Evolutionary conservation across 2,329 filamentous ascomycete species (phyloP).

Genomic region (Ceratocystis variospora): DNA sequence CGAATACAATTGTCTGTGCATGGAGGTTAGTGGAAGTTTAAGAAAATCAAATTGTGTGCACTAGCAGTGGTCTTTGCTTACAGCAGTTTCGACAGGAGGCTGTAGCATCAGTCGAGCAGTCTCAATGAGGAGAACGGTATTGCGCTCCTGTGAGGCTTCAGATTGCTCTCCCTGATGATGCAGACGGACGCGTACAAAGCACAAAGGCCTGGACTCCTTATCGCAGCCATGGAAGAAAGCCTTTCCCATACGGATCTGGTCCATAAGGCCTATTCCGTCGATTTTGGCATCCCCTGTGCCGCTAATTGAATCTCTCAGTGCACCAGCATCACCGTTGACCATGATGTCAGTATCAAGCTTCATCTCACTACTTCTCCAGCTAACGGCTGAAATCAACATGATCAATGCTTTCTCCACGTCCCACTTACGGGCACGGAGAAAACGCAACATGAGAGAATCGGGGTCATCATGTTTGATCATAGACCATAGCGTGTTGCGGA

Average conservation of each 20-base stretch:
- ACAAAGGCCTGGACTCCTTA: slow-evolving; percentile 72
- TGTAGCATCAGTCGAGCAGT: slow-evolving; percentile 72
- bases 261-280: slow-evolving; percentile 60
- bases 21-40: slow-evolving; percentile 20
- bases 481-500: slow-evolving; percentile 72
- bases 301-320: slow-evolving; percentile 41
- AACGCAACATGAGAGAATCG: slow-evolving; percentile 68
- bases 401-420: slow-evolving; percentile 83
- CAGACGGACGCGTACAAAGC: slow-evolving; percentile 67
- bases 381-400: slow-evolving; percentile 89
- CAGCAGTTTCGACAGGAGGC: slow-evolving; percentile 77
- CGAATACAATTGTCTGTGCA: slow-evolving; percentile 71
- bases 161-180: slow-evolving; percentile 73
- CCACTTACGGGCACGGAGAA: slow-evolving; percentile 86
- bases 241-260: slow-evolving; percentile 79
- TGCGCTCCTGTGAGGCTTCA: slow-evolving; percentile 69
- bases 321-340: slow-evolving; percentile 53
- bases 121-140: slow-evolving; percentile 89
- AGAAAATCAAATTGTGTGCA: neutral
- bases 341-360: slow-evolving; percentile 84
- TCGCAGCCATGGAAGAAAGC: slow-evolving; percentile 83
- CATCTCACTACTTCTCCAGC: slow-evolving; percentile 74
- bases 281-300: slow-evolving; percentile 50
- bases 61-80: slow-evolving; percentile 35
- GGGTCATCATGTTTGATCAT: slow-evolving; percentile 96